Evolutionary conservation across 805 yeast genomes (phyloP), one percentile per base, ranked within the genome.

Genomic region (Saturnispora zaruensis): DNA sequence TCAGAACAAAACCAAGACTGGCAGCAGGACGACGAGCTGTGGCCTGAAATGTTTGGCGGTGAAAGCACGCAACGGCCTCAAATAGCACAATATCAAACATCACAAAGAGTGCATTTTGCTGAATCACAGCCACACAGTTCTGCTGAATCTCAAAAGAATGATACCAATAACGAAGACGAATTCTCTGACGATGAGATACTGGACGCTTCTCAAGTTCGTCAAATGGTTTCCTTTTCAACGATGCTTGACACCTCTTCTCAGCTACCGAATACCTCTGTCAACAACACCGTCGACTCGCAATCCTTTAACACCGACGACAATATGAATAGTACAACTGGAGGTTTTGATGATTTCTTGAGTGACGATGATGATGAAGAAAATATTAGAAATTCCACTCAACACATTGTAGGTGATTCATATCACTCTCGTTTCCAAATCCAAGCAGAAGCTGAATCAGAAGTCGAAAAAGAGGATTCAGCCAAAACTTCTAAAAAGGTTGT

Each of bases 41-140:
- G 53, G 53, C 46, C 54, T 1, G 55, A 54, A 41, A 26, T 54
- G 34, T 54, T 51, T 40, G 52, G 55, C 7, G 53, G 53, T n/a
- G 24, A 23, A 9, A 36, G 41, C 13, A 44, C 37, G 5, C 28
- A 26, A 37, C 34, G 24, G 6, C 38, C 32, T 18, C 20, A 21
- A 26, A 2, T 13, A 34, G 20, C 3, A 6, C 37, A 34, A n/a
- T 23, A 21, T 18, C 23, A 18, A 8, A n/a, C 7, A 18, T 18
- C 40, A 36, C 40, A 36, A 38, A 20, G 42, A 20, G 42, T 38
- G 9, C 43, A 42, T 9, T 24, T 41, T 41, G 33, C 11, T 7
- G n/a, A n/a, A n/a, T n/a, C n/a, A n/a, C n/a, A n/a, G n/a, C n/a
- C n/a, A n/a, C n/a, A n/a, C n/a, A n/a, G n/a, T n/a, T 5, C 25